Percentiles rank a stretch among this genome's conserved stretches.
Conservation (phyloP, 495 filamentous ascomycete species). For the Penicillium goetzii region DNA sequence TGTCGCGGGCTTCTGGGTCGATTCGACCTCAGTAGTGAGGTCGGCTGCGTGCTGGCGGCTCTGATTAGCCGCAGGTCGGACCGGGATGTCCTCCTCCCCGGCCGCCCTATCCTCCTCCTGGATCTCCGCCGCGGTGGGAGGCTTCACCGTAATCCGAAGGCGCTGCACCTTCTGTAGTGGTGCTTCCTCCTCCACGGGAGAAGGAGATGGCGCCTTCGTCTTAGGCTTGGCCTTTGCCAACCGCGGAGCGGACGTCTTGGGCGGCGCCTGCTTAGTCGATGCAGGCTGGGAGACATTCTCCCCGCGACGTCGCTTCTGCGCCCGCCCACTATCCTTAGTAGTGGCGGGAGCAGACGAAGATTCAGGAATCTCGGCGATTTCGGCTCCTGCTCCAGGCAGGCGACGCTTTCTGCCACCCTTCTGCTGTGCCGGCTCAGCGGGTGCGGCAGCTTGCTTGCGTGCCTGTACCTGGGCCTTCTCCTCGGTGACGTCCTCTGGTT, state of each 20-base stretch:
- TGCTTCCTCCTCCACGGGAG: constrained; percentile 1
- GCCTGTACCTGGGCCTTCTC: constrained; percentile 16
- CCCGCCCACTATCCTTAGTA: background rate
- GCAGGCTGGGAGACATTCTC: constrained; percentile 9
- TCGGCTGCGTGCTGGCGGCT: background rate
- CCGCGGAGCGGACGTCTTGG: constrained; percentile 4
- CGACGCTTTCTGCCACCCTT: constrained; percentile 15
- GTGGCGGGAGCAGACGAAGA: background rate
- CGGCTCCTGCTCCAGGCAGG: background rate
- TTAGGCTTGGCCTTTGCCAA: constrained; percentile 12
- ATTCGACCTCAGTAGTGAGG: background rate
- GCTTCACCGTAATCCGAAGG: constrained; percentile 24
- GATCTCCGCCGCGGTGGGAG: constrained; percentile 11
- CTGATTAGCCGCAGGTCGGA: background rate
- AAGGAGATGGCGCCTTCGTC: constrained; percentile 7
- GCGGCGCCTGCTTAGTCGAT: background rate
- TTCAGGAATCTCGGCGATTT: background rate
- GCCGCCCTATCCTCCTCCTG: background rate
- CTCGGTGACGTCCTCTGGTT: constrained; percentile 23
- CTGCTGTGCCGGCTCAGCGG: constrained; percentile 16
- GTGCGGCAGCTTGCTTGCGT: background rate
- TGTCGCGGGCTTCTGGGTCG: background rate
- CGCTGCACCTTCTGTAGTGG: constrained; percentile 24
- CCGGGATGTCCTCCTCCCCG: constrained; percentile 1
- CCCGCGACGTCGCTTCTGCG: constrained; percentile 3